Base-by-base conservation (phyloP, 225 moss, liverwort and hornwort species). In the Bryoerythrophyllum caledonicum region DNA sequence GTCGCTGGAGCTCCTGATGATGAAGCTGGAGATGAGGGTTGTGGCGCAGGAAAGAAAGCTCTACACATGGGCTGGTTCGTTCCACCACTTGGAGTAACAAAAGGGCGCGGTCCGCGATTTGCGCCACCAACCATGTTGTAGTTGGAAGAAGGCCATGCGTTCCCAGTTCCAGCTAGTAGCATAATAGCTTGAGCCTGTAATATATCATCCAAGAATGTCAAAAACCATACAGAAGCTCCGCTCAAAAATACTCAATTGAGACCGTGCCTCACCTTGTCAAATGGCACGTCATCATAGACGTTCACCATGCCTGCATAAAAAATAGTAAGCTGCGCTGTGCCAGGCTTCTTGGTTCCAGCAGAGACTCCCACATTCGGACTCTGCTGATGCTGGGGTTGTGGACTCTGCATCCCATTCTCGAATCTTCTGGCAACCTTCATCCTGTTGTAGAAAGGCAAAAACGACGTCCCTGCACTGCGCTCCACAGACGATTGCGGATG, bases 131-230 rank as follows among this genome's bases (percentile, higher is more conserved):
- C 80, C n/a, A 78, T 70, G 65, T 60, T 88, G 67, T 34, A 60
- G 74, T 81, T 90, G 48, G 90, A 78, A 56, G 94, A 89, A 80
- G 82, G 83, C 91, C 89, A 91, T 24, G 86, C 76, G 73, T 66
- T 88, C 40, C 85, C 92, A 81, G 90, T 90, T 3, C 94, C 94
- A 60, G 96, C 96, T 59, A 97, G 70, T 10, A 94, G 91, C 96
- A 97, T 97, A 58, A 97, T 97, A 54, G 94, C 94, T 67, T 91
- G 92, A 24, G 94, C 96, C 93, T 93, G 86, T 61, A 76, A 70
- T 26, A 24, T 68, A 76, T 14, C 15, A 43, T 34, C 23, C 19
- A 37, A 21, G 32, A 64, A 56, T n/a, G 27, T 27, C 48, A 49
- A 19, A 49, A 17, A 49, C 48, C 48, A 48, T 16, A 48, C 48